These are phyloP conservation scores for Rhododendron mucronatum DNA, from an alignment of 148 eudicot genomes.

Conservation along the genomic window DNA sequence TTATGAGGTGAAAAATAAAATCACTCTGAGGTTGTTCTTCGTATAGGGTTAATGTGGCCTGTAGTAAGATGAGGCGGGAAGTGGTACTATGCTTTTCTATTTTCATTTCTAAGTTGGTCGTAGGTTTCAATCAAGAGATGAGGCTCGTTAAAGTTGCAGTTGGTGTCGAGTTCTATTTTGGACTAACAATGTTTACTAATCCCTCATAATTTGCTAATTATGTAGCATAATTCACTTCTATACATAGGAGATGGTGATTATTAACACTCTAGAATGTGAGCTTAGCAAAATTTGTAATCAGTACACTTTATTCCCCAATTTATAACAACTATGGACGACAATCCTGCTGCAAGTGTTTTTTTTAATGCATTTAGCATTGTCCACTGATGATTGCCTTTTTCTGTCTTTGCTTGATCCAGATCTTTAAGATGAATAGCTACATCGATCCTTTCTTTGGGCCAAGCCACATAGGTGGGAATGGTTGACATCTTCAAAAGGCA, in stretches of 20 bases:
- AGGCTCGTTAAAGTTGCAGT: neutral
- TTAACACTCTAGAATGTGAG: too few species aligned
- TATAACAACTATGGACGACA: neutral
- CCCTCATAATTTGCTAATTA: neutral
- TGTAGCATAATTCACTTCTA: neutral
- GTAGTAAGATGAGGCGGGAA: neutral
- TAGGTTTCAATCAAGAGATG: neutral
- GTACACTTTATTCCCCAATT: too few species aligned
- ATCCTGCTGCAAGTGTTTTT: neutral
- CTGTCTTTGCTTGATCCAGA: too few species aligned
- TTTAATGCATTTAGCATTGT: neutral
- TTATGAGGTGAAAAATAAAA: too few species aligned
- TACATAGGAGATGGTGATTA: neutral
- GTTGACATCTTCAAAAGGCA: slow-evolving; percentile 48
- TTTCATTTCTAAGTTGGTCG: neutral
- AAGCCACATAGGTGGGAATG: too few species aligned
- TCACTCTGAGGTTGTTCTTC: too few species aligned
- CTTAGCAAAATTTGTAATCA: too few species aligned
- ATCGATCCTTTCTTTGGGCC: too few species aligned
- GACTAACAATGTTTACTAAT: neutral
- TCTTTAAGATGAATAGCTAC: too few species aligned
- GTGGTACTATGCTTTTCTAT: neutral
- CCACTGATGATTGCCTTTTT: neutral
- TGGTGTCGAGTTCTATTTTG: neutral
- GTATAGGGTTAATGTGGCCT: too few species aligned